A percentile compares a stretch with the other conserved stretches of the same genome.
These are phyloP conservation scores for Trichoderma hamatum DNA, from an alignment of 2,329 filamentous ascomycete species.

Conservation along the genomic window DNA sequence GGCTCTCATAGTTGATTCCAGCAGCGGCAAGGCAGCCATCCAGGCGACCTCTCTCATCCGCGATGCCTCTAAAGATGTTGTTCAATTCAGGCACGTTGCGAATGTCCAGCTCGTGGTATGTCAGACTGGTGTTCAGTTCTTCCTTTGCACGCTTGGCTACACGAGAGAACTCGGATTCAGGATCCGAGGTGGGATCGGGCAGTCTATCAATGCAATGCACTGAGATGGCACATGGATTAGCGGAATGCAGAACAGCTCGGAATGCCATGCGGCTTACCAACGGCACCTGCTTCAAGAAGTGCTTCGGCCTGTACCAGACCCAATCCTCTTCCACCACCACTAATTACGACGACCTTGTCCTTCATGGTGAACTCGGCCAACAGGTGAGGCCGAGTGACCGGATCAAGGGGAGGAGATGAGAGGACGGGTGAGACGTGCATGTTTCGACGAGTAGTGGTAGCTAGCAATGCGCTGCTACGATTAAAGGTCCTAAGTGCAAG, in stretches of 20 bases:
- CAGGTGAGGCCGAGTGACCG: constrained; percentile 34
- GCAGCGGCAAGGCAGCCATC: constrained; percentile 76
- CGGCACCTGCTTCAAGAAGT: constrained; percentile 77
- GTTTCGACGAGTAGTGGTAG: constrained; percentile 29
- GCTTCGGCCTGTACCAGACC: constrained; percentile 79
- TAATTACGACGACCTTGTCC: constrained; percentile 74
- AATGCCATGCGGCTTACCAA: constrained; percentile 45
- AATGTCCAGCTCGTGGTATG: constrained; percentile 81
- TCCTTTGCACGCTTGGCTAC: constrained; percentile 65
- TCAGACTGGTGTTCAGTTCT: constrained; percentile 67
- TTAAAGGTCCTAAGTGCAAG: constrained; percentile 19
- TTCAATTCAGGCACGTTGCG: constrained; percentile 71
- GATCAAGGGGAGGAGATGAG: constrained; percentile 29
- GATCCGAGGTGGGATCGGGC: constrained; percentile 49
- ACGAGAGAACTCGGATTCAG: constrained; percentile 61
- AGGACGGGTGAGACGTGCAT: constrained; percentile 32
- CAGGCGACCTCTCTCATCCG: constrained; percentile 68
- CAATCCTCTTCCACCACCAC: constrained; percentile 75
- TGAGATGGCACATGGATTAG: constrained; percentile 33
- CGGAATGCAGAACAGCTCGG: neutral
- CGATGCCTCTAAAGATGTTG: constrained; percentile 68
- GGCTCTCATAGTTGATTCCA: constrained; percentile 78
- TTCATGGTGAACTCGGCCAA: constrained; percentile 77
- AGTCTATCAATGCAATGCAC: constrained; percentile 70
- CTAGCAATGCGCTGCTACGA: constrained; percentile 20